Evolutionary conservation across 73 alveolate species (phyloP).

Genomic region (Stentor coeruleus): DNA sequence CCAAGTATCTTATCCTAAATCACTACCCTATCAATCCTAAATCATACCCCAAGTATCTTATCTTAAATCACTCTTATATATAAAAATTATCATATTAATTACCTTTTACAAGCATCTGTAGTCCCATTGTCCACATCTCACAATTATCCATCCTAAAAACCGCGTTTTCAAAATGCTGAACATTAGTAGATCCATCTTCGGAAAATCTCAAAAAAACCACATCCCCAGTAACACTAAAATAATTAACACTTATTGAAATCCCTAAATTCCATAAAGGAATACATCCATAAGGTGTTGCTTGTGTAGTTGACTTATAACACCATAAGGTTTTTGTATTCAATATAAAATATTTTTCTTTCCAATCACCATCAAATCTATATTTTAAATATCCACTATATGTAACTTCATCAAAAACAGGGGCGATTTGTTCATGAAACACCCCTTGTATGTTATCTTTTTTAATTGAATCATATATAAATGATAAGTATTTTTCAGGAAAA

Average conservation of each 20-base stretch:
- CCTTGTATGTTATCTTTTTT: not conserved
- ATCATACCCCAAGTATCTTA: too few relatives aligned
- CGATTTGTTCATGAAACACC: not conserved
- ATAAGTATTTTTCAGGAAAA: slow-evolving; percentile 9
- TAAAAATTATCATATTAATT: too few relatives aligned
- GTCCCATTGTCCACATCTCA: not conserved
- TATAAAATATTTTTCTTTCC: not conserved
- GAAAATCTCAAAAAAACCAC: not conserved
- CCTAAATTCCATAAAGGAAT: not conserved
- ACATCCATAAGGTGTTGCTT: slow-evolving; percentile 7
- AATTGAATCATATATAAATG: not conserved
- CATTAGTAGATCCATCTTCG: not conserved
- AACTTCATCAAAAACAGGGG: not conserved
- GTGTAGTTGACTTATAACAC: slow-evolving; percentile 5
- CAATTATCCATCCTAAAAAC: not conserved
- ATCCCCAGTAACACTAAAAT: not conserved
- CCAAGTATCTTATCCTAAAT: too few relatives aligned
- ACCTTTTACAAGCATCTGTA: too few relatives aligned
- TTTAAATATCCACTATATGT: not conserved
- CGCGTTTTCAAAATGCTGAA: not conserved
- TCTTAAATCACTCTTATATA: too few relatives aligned
- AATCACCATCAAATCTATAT: not conserved
- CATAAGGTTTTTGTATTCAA: not conserved
- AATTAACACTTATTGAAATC: not conserved
- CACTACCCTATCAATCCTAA: too few relatives aligned